Evolutionary conservation across 1,139 yeast genomes (phyloP), one percentile per base, ranked within the genome.

Genomic region (Ogataea hybrid): DNA sequence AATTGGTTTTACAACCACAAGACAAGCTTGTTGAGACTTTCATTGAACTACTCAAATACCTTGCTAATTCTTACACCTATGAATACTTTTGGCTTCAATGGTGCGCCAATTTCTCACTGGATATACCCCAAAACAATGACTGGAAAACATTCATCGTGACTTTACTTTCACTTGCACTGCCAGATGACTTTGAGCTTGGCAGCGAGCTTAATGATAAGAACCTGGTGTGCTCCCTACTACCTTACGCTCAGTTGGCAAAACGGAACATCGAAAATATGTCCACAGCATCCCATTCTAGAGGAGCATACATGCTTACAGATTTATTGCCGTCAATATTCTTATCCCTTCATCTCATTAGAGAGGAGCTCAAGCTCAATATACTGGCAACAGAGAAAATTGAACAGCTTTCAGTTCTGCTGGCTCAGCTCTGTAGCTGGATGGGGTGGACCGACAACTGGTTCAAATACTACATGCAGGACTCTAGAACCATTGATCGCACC

Each of bases 371-470:
- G 43, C 66, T 92, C 28, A 80, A 84, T 52, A 63, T 78, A 2
- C 65, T 81, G 28, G 68, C 72, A 9, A 48, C 58, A 2, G 48
- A 53, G 0, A 64, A 68, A 16, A 64, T 73, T 15, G 52, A 63
- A 4, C 61, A 63, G 29, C 54, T 89, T 12, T 80, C 83, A 0
- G 34, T 65, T 1, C 57, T 89, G 10, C 61, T 90, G n/a, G 68
- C 81, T 0, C 86, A 82, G 50, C 53, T 85, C 6, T 73, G 83
- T 0, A 50, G 65, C 9, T 77, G 88, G 81, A 77, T 84, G 76
- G 81, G 84, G 2, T 88, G 96, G 96, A 76, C 82, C 3, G 75
- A 69, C 0, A 47, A 58, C 0, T 89, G 97, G 96, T 59, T 64
- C 14, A 58, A 62, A 2, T 81, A 80, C 55, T 86, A 87, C 56